Evolutionary conservation across 257 asterid genomes (phyloP), one percentile per base, ranked within the genome.

Genomic region (Scutellaria baicalensis): DNA sequence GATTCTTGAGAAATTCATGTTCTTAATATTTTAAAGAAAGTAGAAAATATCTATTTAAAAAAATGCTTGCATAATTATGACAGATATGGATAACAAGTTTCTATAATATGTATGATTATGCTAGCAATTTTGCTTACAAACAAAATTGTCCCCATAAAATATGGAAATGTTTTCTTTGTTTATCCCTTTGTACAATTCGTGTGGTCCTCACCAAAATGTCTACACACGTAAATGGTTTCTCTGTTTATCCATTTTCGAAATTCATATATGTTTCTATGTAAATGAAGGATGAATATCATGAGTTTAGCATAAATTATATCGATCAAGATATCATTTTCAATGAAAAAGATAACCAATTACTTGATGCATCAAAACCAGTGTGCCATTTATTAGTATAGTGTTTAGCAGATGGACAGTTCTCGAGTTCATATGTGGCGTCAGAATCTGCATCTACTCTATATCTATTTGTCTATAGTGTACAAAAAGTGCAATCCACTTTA

Each of bases 401-500:
- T 40, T 23, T 39, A 50, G 51, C 59, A 55, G 54, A 69, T 56
- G 68, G 76, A 21, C 45, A 33, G 31, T 62, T 66, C 78, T 61
- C 78, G 73, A 56, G 71, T 75, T 59, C 36, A 3, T 56, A 17
- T 40, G 77, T 64, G 83, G 80, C 67, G 17, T 74, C 60, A 23
- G 40, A 74, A 74, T 78, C 76, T 65, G 61, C 54, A 49, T 20
- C 68, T 38, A 33, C 5, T 45, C 39, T 57, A 6, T 61, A 56
- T 60, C 55, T 54, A 16, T 52, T 54, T 70, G 66, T 69, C 51
- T 50, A 9, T 50, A 21, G 55, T 14, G 21, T 69, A 10, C 69
- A 77, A 27, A 75, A 71, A 64, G 20, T 43, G 76, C 51, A 49
- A 56, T 63, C 13, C 2, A 27, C 75, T 59, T 33, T 47, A 51